Percentiles rank a stretch among this genome's conserved stretches.
These are phyloP conservation scores for Cercospora beticola DNA, from an alignment of 2,329 filamentous ascomycete species.

Conservation along the genomic window DNA sequence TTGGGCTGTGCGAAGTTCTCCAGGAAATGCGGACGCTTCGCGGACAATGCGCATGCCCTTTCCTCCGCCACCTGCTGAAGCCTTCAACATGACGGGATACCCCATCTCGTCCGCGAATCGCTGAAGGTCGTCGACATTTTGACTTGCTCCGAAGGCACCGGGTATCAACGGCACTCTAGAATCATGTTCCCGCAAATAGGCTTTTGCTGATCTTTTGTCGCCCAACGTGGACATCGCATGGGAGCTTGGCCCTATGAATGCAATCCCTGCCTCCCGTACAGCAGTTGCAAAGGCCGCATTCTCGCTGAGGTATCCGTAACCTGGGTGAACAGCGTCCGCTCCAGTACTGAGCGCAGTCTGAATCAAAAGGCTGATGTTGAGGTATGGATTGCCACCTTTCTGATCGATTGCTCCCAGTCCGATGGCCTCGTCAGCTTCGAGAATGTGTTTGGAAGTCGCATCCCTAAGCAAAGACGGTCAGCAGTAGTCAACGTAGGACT, in stretches of 20 bases:
- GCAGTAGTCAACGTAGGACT: neutral
- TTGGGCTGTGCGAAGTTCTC: neutral
- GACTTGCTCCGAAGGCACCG: neutral
- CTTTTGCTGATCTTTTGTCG: slow-evolving; percentile 36
- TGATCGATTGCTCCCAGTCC: neutral
- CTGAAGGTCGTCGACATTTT: neutral
- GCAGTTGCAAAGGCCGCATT: neutral
- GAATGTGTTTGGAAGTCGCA: neutral
- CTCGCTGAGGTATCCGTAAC: neutral
- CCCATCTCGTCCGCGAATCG: neutral
- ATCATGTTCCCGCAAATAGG: slow-evolving; percentile 30
- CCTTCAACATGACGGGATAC: neutral
- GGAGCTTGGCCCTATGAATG: slow-evolving; percentile 35
- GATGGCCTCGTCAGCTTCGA: neutral
- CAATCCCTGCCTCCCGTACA: neutral
- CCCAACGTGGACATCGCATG: slow-evolving; percentile 38
- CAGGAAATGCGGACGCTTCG: neutral
- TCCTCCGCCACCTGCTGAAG: neutral
- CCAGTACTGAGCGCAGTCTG: neutral
- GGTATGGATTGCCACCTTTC: neutral
- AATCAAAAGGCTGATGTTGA: neutral
- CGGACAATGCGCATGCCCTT: neutral
- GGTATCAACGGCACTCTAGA: slow-evolving; percentile 35
- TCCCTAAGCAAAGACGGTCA: neutral
- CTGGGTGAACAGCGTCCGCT: neutral